Percentiles rank a stretch among this genome's conserved stretches.
These are phyloP conservation scores for Boechera retrofracta DNA, from an alignment of 345 rosid species.

Conservation along the genomic window DNA sequence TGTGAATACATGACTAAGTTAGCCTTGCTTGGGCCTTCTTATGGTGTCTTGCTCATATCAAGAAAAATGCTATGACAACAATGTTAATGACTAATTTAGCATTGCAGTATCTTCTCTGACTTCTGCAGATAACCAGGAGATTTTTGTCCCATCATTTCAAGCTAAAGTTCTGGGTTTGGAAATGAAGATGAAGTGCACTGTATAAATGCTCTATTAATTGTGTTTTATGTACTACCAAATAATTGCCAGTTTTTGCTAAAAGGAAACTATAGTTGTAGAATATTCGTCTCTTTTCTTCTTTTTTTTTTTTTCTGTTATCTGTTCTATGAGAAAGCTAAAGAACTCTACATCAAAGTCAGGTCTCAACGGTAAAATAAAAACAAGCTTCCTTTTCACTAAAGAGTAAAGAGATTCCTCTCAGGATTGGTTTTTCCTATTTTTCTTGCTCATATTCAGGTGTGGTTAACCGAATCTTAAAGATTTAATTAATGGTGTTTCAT, in stretches of 20 bases:
- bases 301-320: slow-evolving; percentile 1
- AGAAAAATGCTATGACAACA: slow-evolving; percentile 14
- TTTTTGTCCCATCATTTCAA: slow-evolving; percentile 37
- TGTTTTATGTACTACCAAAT: slow-evolving; percentile 11
- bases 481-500: not conserved
- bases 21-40: slow-evolving; percentile 18
- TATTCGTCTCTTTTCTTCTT: slow-evolving; percentile 25
- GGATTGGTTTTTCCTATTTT: not conserved
- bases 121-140: slow-evolving; percentile 30
- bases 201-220: slow-evolving; percentile 20
- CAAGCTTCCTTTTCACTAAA: slow-evolving; percentile 47
- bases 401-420: slow-evolving; percentile 39
- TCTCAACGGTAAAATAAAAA: slow-evolving; percentile 44
- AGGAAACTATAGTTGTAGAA: slow-evolving; percentile 5
- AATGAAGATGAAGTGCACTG: slow-evolving; percentile 5
- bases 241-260: slow-evolving; percentile 14
- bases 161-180: slow-evolving; percentile 15
- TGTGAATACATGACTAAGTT: slow-evolving; percentile 6
- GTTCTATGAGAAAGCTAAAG: slow-evolving; percentile 34
- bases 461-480: slow-evolving; percentile 1
- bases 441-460: not conserved
- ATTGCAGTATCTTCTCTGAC: slow-evolving; percentile 9
- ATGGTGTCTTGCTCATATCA: slow-evolving; percentile 16
- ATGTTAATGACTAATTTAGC: slow-evolving; percentile 9
- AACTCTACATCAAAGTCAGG: slow-evolving; percentile 34